Percentiles rank a stretch among this genome's conserved stretches.
phyloP scores from a whole-genome alignment of 192 early-diverging fungal species.

The Backusella psychrophila region DNA sequence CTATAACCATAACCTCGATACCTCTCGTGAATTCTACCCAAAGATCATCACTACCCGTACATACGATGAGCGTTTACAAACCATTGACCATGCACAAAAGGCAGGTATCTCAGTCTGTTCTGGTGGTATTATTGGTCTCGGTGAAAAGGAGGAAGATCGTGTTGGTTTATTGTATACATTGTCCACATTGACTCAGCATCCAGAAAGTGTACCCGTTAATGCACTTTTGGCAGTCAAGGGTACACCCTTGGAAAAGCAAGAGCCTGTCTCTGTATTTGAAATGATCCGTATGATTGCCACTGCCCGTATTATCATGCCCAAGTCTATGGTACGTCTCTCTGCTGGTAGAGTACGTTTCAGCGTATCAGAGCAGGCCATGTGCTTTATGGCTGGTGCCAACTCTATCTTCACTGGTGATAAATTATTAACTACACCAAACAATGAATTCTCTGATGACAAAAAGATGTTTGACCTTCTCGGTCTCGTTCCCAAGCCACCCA shows the following conservation, averaged over 20 bases:
- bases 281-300: conserved; percentile 86
- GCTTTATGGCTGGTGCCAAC: conserved; percentile 85
- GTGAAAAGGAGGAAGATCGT: conserved; percentile 68
- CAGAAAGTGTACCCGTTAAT: conserved; percentile 80
- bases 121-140: conserved; percentile 84
- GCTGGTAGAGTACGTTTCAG: conserved; percentile 75
- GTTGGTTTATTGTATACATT: conserved; percentile 76
- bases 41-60: conserved; percentile 77
- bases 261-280: conserved; percentile 80
- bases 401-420: conserved; percentile 84
- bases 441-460: conserved; percentile 65
- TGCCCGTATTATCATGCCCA: conserved; percentile 78
- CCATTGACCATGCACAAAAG: conserved; percentile 67
- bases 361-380: conserved; percentile 62
- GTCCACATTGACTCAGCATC: conserved; percentile 66
- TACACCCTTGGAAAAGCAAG: conserved; percentile 73
- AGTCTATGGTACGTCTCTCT: conserved; percentile 73
- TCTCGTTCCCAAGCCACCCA: conserved; percentile 44
- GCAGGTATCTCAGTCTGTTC: conserved; percentile 82
- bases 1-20: conserved; percentile 87
- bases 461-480: conserved; percentile 71
- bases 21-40: conserved; percentile 75
- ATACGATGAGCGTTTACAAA: conserved; percentile 76
- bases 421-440: conserved; percentile 79
- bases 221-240: conserved; percentile 78